These are phyloP conservation scores for Clarireedia paspali DNA, from an alignment of 2,329 filamentous ascomycete species.

Conservation along the genomic window DNA sequence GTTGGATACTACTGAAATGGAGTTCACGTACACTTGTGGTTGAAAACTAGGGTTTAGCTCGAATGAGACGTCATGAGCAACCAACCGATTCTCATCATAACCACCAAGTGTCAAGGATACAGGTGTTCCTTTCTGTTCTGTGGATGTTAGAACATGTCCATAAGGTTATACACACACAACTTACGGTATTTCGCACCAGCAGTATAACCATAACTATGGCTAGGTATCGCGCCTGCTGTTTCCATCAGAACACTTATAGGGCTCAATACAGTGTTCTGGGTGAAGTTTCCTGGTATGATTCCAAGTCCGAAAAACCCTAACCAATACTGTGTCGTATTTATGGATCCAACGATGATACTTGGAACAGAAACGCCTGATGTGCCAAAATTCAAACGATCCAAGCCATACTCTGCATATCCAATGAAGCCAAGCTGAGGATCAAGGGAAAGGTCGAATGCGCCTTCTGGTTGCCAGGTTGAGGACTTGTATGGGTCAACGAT, in stretches of 20 bases:
- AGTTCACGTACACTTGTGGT: conserved; percentile 30
- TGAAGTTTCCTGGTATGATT: conserved; percentile 46
- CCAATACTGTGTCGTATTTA: conserved; percentile 49
- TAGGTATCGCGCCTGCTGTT: conserved; percentile 53
- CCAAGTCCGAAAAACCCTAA: conserved; percentile 50
- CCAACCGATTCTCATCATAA: conserved; percentile 56
- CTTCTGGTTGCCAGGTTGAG: conserved; percentile 40
- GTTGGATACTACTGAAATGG: conserved; percentile 19
- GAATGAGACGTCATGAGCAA: conserved; percentile 53
- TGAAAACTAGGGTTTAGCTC: conserved; percentile 40
- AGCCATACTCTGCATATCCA: conserved; percentile 58
- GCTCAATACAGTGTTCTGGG: conserved; percentile 40
- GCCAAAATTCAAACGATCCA: conserved; percentile 34
- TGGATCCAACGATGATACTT: conserved; percentile 33
- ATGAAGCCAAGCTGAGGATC: conserved; percentile 49
- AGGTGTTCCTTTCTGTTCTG: conserved; percentile 37
- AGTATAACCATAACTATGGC: conserved; percentile 68
- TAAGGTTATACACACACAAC: conserved; percentile 20
- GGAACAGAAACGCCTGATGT: conserved; percentile 30
- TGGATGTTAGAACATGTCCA: conserved; percentile 22
- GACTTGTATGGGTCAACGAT: conserved; percentile 49
- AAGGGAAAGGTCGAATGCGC: conserved; percentile 42
- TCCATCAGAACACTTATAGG: conserved; percentile 51
- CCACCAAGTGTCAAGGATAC: conserved; percentile 62
- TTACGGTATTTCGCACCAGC: conserved; percentile 66